Percentiles rank a stretch among this genome's conserved stretches.
Conservation (phyloP, 257 asterid species). For the Nicotiana attenuata region DNA sequence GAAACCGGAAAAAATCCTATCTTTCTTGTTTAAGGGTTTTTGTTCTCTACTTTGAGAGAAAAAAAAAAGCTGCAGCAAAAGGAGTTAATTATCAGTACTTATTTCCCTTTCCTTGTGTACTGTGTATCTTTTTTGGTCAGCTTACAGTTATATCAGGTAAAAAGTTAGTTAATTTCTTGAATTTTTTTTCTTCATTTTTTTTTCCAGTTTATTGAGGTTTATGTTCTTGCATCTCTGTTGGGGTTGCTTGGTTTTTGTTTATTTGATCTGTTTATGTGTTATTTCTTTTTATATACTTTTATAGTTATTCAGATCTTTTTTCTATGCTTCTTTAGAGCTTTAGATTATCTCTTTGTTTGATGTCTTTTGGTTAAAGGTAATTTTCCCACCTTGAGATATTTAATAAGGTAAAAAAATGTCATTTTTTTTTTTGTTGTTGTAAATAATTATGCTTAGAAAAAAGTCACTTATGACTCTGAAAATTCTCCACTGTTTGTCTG, state of each 20-base stretch:
- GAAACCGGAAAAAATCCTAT: conserved; percentile 11
- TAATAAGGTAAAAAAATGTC: neutral
- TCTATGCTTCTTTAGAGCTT: neutral
- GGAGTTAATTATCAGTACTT: conserved; percentile 8
- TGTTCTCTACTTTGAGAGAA: neutral
- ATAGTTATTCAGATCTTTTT: neutral
- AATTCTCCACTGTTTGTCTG: conserved; percentile 23
- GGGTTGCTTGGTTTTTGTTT: neutral
- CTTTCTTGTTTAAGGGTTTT: conserved; percentile 18
- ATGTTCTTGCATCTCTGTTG: conserved; percentile 6
- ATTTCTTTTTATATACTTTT: neutral
- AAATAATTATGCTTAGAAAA: conserved; percentile 4
- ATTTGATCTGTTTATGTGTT: neutral
- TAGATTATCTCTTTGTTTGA: neutral
- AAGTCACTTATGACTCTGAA: conserved; percentile 6
- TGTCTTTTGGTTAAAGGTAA: neutral
- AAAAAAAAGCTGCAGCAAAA: conserved; percentile 31
- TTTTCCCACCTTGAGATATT: neutral
- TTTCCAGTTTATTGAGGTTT: neutral
- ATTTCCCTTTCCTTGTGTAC: conserved; percentile 11
- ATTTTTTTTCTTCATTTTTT: too few species aligned
- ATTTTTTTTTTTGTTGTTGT: neutral
- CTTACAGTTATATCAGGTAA: conserved; percentile 34
- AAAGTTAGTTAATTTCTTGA: conserved; percentile 17
- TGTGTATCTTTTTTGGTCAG: conserved; percentile 14